phyloP scores from a whole-genome alignment of 192 early-diverging fungal species.

The Entomortierella parvispora region DNA sequence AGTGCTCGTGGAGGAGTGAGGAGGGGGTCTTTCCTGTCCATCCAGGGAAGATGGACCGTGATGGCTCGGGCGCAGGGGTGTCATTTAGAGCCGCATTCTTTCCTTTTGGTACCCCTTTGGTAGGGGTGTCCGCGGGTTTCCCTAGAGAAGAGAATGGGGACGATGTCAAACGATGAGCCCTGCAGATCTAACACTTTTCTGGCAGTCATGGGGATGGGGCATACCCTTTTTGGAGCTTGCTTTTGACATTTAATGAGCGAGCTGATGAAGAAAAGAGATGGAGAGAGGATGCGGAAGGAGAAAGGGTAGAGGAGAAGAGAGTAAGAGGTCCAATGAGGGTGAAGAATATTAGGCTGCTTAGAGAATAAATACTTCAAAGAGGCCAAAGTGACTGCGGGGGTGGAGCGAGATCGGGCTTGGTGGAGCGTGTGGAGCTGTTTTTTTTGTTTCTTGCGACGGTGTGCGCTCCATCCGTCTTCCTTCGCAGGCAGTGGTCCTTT shows the following conservation, averaged over 20 bases:
- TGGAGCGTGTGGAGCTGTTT: too few species aligned
- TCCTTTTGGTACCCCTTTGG: too few species aligned
- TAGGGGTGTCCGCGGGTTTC: too few species aligned
- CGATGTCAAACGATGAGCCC: too few species aligned
- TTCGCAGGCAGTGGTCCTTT: slow-evolving; percentile 18
- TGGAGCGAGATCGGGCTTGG: too few species aligned
- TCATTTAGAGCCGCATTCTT: not conserved
- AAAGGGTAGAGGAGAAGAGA: not conserved
- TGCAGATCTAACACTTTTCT: too few species aligned
- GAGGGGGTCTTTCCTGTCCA: slow-evolving; percentile 93
- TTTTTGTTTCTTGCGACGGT: not conserved
- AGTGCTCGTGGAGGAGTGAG: slow-evolving; percentile 80
- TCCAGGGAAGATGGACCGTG: slow-evolving; percentile 67
- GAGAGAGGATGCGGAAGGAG: not conserved
- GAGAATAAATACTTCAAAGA: too few species aligned
- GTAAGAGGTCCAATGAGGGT: too few species aligned
- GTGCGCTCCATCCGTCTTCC: not conserved
- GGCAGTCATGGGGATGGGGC: not conserved
- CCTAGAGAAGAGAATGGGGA: not conserved
- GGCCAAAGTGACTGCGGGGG: too few species aligned
- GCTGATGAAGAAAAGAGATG: not conserved
- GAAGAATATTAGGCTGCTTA: not conserved
- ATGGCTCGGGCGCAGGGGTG: slow-evolving; percentile 23
- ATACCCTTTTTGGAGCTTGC: not conserved
- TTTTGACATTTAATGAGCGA: not conserved